Conservation (phyloP, 2,329 filamentous ascomycete genomes). For the Zarea fungicola region DNA sequence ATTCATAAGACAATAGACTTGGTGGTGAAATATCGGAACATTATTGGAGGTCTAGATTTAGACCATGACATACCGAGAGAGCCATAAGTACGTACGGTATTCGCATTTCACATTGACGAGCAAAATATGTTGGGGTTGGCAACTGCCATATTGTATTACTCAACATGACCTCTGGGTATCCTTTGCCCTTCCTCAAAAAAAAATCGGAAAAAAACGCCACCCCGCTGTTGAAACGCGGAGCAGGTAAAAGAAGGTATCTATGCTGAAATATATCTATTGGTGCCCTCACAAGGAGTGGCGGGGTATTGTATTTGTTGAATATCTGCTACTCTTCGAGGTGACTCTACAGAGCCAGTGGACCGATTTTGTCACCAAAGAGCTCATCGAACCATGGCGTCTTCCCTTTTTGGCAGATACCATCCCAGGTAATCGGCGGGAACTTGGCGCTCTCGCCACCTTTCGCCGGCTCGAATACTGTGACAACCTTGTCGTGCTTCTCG, state of each 20-base stretch:
- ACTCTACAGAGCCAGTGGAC: conserved; percentile 20
- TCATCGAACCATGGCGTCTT: conserved; percentile 27
- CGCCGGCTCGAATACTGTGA: conserved; percentile 14
- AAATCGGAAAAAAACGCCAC: not conserved
- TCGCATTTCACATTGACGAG: not conserved
- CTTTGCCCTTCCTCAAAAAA: not conserved
- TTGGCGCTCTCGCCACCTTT: conserved; percentile 11
- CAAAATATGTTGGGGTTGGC: not conserved
- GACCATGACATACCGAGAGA: too few relatives aligned
- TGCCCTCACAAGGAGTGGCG: not conserved
- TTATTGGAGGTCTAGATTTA: too few relatives aligned
- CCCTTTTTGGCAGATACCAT: conserved; percentile 29
- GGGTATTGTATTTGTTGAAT: conserved; percentile 1
- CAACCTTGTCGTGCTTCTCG: conserved; percentile 4
- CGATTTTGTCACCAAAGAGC: conserved; percentile 29
- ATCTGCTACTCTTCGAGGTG: not conserved
- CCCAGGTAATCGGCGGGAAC: conserved; percentile 25
- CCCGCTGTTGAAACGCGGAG: conserved; percentile 9
- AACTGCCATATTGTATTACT: conserved; percentile 5
- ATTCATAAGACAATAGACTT: not conserved
- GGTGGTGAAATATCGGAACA: too few relatives aligned
- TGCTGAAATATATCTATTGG: not conserved
- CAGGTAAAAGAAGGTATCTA: conserved; percentile 1
- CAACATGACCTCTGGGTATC: conserved; percentile 5
- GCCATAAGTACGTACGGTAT: too few relatives aligned